phyloP scores from a whole-genome alignment of 139 green algal species.

The Deuterostichococcus epilithicus region DNA sequence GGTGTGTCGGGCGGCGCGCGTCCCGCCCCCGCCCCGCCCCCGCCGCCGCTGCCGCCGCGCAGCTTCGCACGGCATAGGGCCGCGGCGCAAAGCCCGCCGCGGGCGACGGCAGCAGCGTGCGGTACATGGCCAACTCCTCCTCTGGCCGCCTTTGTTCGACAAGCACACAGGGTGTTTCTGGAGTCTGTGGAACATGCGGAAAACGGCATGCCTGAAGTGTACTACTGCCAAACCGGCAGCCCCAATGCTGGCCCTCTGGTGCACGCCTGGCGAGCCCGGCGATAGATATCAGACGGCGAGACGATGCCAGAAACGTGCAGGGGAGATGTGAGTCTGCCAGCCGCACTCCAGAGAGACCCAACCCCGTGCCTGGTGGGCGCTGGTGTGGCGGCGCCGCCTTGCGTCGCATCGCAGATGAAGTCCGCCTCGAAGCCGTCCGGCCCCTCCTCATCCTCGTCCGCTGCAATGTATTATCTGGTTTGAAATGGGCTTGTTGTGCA shows the following conservation, averaged over 20 bases:
- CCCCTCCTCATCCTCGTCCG: neutral
- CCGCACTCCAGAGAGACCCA: neutral
- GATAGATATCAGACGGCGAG: too few relatives aligned
- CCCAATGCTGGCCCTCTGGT: neutral
- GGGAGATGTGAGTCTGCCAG: neutral
- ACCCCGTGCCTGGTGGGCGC: neutral
- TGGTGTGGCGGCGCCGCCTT: neutral
- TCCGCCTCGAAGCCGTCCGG: neutral
- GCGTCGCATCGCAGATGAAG: slow-evolving; percentile 6
- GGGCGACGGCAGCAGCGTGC: neutral
- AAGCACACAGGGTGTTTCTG: too few relatives aligned
- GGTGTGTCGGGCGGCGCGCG: slow-evolving; percentile 4
- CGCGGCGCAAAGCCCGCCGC: neutral
- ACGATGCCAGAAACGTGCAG: neutral
- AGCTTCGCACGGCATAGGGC: neutral
- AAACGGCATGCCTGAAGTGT: too few relatives aligned
- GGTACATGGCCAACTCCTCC: neutral
- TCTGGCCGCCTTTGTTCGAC: neutral
- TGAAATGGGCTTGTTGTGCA: too few relatives aligned
- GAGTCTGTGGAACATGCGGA: too few relatives aligned
- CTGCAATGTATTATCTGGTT: neutral
- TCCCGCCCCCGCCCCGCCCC: neutral
- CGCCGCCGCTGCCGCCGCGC: neutral
- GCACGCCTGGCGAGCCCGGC: too few relatives aligned
- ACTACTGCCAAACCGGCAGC: neutral